Evolutionary conservation across 1,284 basidiomycete species (phyloP).

Genomic region (Leccinum huronense): DNA sequence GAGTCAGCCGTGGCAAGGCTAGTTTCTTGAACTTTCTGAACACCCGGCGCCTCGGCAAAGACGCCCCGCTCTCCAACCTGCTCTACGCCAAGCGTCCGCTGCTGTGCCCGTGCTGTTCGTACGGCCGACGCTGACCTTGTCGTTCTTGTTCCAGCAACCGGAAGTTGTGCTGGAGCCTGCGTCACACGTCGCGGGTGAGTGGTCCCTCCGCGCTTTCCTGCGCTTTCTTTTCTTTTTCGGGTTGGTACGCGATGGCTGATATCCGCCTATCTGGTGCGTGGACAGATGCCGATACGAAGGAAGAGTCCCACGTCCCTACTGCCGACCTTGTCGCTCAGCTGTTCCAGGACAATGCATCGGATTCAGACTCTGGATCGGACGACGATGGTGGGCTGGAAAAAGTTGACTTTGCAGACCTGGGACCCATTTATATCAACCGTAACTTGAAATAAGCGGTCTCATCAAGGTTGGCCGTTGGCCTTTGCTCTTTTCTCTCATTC

Average conservation of each 20-base stretch:
- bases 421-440: too few species aligned
- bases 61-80: slow-evolving; percentile 54
- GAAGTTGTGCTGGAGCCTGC: slow-evolving; percentile 65
- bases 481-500: neutral
- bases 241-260: slow-evolving; percentile 1
- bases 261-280: neutral
- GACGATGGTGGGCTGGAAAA: slow-evolving; percentile 47
- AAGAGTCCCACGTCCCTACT: slow-evolving; percentile 59
- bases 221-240: neutral
- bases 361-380: slow-evolving; percentile 22
- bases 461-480: slow-evolving; percentile 45
- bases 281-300: slow-evolving; percentile 41
- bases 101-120: slow-evolving; percentile 64
- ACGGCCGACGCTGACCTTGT: slow-evolving; percentile 51
- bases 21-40: neutral
- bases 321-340: slow-evolving; percentile 59
- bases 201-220: neutral
- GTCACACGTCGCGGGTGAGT: slow-evolving; percentile 52
- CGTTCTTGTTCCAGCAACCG: slow-evolving; percentile 55
- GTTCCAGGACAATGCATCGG: slow-evolving; percentile 44
- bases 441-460: slow-evolving; percentile 41
- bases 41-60: slow-evolving; percentile 19
- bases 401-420: slow-evolving; percentile 63
- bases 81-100: slow-evolving; percentile 59
- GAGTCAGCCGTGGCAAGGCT: neutral